Conservation (phyloP, 805 yeast species). For the Wickerhamomyces strasburgensis region DNA sequence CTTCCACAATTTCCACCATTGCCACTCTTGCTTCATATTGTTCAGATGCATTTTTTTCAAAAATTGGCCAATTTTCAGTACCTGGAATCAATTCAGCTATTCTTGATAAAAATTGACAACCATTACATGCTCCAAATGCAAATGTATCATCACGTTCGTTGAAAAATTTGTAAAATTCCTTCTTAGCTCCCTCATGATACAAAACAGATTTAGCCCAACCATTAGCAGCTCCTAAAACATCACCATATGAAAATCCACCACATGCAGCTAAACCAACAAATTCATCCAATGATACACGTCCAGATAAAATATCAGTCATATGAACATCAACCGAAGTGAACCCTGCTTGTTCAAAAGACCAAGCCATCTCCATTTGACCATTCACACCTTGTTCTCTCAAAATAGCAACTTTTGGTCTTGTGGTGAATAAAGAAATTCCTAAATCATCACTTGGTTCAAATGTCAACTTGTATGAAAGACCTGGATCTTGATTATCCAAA, state of each 20-base stretch:
- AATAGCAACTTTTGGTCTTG: constrained; percentile 87
- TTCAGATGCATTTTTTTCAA: constrained; percentile 85
- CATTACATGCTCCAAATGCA: constrained; percentile 98
- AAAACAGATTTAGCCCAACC: constrained; percentile 98
- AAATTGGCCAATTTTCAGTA: constrained; percentile 91
- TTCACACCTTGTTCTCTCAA: constrained; percentile 98
- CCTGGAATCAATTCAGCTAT: constrained; percentile 88
- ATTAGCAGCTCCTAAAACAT: constrained; percentile 96
- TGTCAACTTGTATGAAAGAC: constrained; percentile 75
- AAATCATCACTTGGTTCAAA: constrained; percentile 54
- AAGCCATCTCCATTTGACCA: constrained; percentile 98
- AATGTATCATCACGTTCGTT: constrained; percentile 85
- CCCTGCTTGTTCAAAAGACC: constrained; percentile 93
- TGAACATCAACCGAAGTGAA: constrained; percentile 93
- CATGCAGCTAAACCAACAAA: constrained; percentile 96
- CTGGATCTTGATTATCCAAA: constrained; percentile 82
- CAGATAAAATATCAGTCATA: constrained; percentile 85
- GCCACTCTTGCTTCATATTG: constrained; percentile 95
- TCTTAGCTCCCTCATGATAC: constrained; percentile 71
- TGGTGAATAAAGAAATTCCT: constrained; percentile 30
- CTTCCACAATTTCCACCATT: constrained; percentile 74
- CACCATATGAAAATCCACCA: constrained; percentile 99
- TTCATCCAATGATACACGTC: constrained; percentile 63
- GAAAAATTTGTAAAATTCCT: constrained; percentile 77
- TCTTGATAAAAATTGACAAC: constrained; percentile 93